Conservation (phyloP, 148 eudicot genomes). For the Drosera capensis region DNA sequence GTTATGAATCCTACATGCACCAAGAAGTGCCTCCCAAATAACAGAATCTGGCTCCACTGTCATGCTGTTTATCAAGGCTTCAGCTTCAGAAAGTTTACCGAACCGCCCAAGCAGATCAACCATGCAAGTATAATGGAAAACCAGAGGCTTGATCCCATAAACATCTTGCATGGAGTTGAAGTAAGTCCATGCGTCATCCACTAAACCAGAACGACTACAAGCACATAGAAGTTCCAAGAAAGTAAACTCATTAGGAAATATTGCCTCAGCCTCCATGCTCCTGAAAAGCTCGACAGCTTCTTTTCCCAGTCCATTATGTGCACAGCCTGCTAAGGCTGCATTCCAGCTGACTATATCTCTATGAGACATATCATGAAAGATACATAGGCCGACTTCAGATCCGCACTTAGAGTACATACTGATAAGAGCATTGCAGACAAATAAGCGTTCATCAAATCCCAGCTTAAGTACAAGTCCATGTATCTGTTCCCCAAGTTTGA, state of each 20-base stretch:
- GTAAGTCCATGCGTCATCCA: constrained; percentile 14
- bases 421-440: constrained; percentile 22
- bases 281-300: constrained; percentile 15
- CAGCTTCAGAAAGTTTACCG: constrained; percentile 20
- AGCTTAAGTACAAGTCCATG: constrained; percentile 27
- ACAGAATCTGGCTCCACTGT: constrained; percentile 22
- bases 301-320: constrained; percentile 27
- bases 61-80: constrained; percentile 26
- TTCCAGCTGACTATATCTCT: constrained; percentile 26
- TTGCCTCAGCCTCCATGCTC: constrained; percentile 18
- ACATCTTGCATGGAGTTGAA: constrained; percentile 17
- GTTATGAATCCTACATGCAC: constrained; percentile 24
- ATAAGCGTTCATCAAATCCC: constrained; percentile 19
- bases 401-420: constrained; percentile 35
- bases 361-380: constrained; percentile 24
- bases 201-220: constrained; percentile 29
- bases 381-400: constrained; percentile 16
- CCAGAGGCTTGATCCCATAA: constrained; percentile 16
- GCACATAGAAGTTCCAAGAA: constrained; percentile 33
- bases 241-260: constrained; percentile 25
- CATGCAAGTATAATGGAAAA: constrained; percentile 30
- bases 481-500: constrained; percentile 32
- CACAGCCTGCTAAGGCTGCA: constrained; percentile 34
- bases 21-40: constrained; percentile 29
- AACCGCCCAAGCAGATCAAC: constrained; percentile 33